Evolutionary conservation across 2,329 filamentous ascomycete species (phyloP).

Genomic region (Neofusicoccum sp.): DNA sequence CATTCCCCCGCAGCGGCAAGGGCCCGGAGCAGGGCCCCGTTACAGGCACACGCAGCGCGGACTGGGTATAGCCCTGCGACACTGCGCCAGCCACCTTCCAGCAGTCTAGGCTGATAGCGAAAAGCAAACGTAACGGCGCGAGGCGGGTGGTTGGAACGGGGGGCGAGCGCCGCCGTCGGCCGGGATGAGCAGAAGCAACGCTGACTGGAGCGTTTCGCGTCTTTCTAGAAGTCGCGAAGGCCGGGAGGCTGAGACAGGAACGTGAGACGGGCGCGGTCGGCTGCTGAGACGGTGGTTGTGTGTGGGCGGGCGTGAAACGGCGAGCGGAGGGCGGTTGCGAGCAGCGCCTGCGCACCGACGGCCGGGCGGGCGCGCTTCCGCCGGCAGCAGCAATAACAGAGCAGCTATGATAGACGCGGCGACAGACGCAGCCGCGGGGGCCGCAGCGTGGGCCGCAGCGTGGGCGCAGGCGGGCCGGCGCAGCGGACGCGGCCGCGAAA

Average conservation of each 20-base stretch:
- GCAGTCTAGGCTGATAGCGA: not conserved
- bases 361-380: too few relatives aligned
- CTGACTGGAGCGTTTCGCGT: not conserved
- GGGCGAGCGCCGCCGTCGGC: too few relatives aligned
- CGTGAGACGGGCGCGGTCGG: not conserved
- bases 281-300: conserved; percentile 1
- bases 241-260: not conserved
- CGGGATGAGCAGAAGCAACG: not conserved
- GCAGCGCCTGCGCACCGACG: too few relatives aligned
- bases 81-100: not conserved
- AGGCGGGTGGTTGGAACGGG: not conserved
- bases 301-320: not conserved
- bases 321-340: not conserved
- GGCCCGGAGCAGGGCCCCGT: not conserved
- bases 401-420: not conserved
- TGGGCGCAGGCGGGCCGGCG: not conserved
- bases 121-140: not conserved
- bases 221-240: not conserved
- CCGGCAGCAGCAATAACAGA: too few relatives aligned
- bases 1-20: conserved; percentile 7
- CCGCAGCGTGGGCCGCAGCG: not conserved
- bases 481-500: not conserved
- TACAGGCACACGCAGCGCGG: not conserved
- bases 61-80: not conserved
- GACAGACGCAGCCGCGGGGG: not conserved